Conservation (phyloP, 129 eudicot genomes). For the Calendula officinalis region DNA sequence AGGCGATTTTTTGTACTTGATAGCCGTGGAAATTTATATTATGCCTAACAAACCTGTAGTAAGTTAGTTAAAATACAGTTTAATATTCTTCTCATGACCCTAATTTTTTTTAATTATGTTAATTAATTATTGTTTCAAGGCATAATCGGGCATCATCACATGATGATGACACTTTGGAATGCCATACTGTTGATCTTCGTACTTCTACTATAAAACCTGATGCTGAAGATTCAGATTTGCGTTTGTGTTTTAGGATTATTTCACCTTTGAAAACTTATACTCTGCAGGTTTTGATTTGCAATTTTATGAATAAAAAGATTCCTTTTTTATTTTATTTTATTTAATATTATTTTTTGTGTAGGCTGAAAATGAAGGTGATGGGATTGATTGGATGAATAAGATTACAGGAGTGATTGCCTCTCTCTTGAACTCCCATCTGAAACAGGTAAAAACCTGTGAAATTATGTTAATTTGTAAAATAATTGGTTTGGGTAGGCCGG, state of each 20-base stretch:
- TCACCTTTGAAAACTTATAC: slow-evolving; percentile 86
- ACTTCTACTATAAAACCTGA: slow-evolving; percentile 88
- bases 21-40: slow-evolving; percentile 83
- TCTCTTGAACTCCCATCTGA: slow-evolving; percentile 80
- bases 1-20: slow-evolving; percentile 93
- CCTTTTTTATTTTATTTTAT: background rate
- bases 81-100: slow-evolving; percentile 4
- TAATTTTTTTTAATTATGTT: slow-evolving; percentile 11
- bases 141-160: slow-evolving; percentile 60
- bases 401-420: slow-evolving; percentile 84
- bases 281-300: slow-evolving; percentile 57
- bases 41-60: slow-evolving; percentile 55
- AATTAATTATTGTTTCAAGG: slow-evolving; percentile 33
- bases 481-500: too few relatives aligned
- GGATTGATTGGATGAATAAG: slow-evolving; percentile 94
- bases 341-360: slow-evolving; percentile 40
- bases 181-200: slow-evolving; percentile 81
- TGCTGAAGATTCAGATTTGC: slow-evolving; percentile 89
- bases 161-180: slow-evolving; percentile 63
- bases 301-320: background rate
- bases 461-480: background rate
- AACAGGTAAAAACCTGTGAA: slow-evolving; percentile 55
- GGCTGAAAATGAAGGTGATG: slow-evolving; percentile 98
- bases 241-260: slow-evolving; percentile 92
- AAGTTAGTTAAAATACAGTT: slow-evolving; percentile 32